phyloP scores from a whole-genome alignment of 352 stramenopile species.

The Phytophthora multivora region DNA sequence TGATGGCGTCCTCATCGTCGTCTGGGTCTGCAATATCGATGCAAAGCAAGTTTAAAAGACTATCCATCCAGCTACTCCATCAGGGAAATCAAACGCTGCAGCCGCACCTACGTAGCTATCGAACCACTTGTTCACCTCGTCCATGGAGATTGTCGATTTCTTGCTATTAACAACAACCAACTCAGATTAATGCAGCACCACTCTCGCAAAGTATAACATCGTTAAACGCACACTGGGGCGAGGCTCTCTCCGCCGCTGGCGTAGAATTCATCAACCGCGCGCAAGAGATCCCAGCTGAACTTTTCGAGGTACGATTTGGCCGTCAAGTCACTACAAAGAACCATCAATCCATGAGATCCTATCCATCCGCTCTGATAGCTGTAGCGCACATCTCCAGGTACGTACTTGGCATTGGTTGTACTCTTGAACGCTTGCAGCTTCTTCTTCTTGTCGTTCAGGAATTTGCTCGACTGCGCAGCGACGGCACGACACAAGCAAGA shows the following conservation, averaged over 20 bases:
- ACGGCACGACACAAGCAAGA: neutral
- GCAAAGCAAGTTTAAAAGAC: neutral
- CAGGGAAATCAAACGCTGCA: neutral
- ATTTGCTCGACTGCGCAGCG: conserved; percentile 39
- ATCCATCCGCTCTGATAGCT: neutral
- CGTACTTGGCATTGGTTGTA: conserved; percentile 66
- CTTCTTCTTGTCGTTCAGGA: conserved; percentile 70
- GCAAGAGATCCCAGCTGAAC: conserved; percentile 83
- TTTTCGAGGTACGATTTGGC: conserved; percentile 77
- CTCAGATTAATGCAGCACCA: neutral
- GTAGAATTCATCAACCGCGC: conserved; percentile 82
- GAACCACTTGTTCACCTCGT: conserved; percentile 65
- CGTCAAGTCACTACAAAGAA: conserved; percentile 52
- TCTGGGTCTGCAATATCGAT: conserved; percentile 32
- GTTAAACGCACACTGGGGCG: conserved; percentile 20
- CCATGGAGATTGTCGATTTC: conserved; percentile 42
- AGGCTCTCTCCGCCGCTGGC: conserved; percentile 55
- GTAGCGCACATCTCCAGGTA: no score
- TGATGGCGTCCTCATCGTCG: conserved; percentile 67
- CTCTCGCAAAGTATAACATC: neutral
- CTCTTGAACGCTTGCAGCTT: conserved; percentile 75
- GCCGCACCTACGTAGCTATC: conserved; percentile 61
- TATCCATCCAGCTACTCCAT: neutral
- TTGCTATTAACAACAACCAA: conserved; percentile 9
- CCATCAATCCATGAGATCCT: neutral